Percentiles rank a stretch among this genome's conserved stretches.
phyloP scores from a whole-genome alignment of 495 filamentous ascomycete genomes.

The Penicillium diatomitis region DNA sequence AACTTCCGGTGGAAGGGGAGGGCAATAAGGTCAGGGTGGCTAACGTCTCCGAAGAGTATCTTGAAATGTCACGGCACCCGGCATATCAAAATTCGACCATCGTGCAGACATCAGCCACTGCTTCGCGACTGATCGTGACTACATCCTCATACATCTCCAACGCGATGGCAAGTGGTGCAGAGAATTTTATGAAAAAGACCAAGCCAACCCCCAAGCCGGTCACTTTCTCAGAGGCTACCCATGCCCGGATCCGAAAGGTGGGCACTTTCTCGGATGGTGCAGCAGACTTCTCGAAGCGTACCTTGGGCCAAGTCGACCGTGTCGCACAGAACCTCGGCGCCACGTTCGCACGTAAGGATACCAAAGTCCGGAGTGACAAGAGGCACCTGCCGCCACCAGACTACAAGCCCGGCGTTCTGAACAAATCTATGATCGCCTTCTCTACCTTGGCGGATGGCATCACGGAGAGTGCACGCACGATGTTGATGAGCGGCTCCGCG shows the following conservation, averaged over 20 bases:
- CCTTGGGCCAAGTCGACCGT: conserved; percentile 69
- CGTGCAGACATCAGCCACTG: conserved; percentile 81
- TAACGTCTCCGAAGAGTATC: conserved; percentile 70
- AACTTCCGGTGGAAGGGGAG: conserved; percentile 64
- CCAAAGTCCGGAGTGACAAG: conserved; percentile 48
- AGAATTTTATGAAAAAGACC: conserved; percentile 69
- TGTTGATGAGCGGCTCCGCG: conserved; percentile 61
- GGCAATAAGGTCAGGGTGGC: conserved; percentile 61
- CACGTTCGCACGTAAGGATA: conserved; percentile 51
- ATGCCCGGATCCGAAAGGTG: conserved; percentile 75
- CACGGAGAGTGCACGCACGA: conserved; percentile 67
- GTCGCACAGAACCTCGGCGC: conserved; percentile 87
- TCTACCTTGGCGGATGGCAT: conserved; percentile 91
- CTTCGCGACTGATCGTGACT: conserved; percentile 88
- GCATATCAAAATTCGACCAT: conserved; percentile 80
- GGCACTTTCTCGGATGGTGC: conserved; percentile 69
- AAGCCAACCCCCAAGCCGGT: conserved; percentile 69
- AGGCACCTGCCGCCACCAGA: conserved; percentile 47
- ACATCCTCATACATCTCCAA: conserved; percentile 70
- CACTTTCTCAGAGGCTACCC: conserved; percentile 79
- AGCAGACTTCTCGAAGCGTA: conserved; percentile 71
- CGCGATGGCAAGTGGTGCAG: conserved; percentile 63
- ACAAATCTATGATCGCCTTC: conserved; percentile 94
- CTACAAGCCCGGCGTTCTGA: conserved; percentile 85
- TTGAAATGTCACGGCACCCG: conserved; percentile 74